Base-by-base conservation (phyloP, 2,329 filamentous ascomycete genomes). In the Coniochaeta sp. region DNA sequence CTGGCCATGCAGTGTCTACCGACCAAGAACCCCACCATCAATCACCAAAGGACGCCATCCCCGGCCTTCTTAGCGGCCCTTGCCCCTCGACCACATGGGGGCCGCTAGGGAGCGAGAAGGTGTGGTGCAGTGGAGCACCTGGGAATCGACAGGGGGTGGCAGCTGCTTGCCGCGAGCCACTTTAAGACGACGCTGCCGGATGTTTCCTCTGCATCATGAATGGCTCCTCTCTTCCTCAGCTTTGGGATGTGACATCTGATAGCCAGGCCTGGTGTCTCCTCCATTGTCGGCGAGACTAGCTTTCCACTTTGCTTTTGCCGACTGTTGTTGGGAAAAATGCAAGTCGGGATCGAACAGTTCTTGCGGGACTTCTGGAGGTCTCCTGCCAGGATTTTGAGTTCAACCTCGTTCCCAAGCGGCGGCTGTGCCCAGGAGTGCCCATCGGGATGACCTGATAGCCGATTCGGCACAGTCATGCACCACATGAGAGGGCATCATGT, bases 191-290 rank as follows among this genome's bases (percentile, higher is more conserved):
- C 22, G n/a, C 26, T 48, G 45, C 45, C 45, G 28, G 38, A 24
- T 14, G 14, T 10, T 10, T 14, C 8, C 30, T 18, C 26, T 47
- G 45, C 8, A 47, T 22, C 45, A 31, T 47, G 45, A 47, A 28
- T 30, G 45, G 45, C 26, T 47, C 45, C 12, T 31, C 12, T 12
- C 12, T 47, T 10, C 45, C n/a, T 47, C 14, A 20, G 24, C 6
- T 47, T 10, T 47, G 42, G 42, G 42, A 28, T 28, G 42, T 47
- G 42, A 47, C 12, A 47, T 47, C n/a, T 47, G 45, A 47, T 47
- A 47, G 28, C 27, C 26, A 24, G 30, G 8, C 45, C n/a, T 18
- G 2, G 4, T 47, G 26, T 47, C 7, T 47, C 26, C 45, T 28
- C 27, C 28, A 14, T 31, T 31, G n/a, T 47, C 26, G n/a, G 26